Base-by-base conservation (phyloP, 2,329 filamentous ascomycete species). In the Alternaria gaisen region DNA sequence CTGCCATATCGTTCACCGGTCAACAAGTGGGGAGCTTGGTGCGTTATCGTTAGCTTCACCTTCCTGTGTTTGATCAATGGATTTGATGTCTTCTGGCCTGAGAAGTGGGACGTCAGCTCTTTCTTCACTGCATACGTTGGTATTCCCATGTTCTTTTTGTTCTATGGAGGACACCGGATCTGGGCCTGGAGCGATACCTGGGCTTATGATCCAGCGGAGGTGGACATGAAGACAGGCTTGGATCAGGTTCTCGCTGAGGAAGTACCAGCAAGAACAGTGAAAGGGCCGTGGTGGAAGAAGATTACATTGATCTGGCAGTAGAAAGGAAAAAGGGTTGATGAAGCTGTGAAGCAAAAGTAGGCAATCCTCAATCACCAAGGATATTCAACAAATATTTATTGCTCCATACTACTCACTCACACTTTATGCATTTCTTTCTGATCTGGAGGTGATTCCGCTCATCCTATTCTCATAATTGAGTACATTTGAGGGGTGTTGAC, bases 11-110 rank as follows among this genome's bases (percentile, higher is more conserved):
- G 77, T 28, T 85, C 83, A n/a, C 71, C 72, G 22, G 67, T 88
- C 5, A 87, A 89, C 68, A 87, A 91, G 0, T 93, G 89, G 71
- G 87, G 87, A 2, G 85, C 90, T 0, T 92, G 84, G 70, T 78
- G 85, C 55, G 83, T 85, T 10, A 83, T 92, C 1, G 73, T 85
- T 16, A 72, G 87, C 24, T 84, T 92, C 54, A 73, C 77, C 3
- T 78, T 92, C 26, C 81, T 94, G n/a, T 86, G 85, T 1, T 78
- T 94, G 3, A 89, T 91, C 67, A 92, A 92, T 69, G 91, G 91
- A 1, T 94, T 93, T 78, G 85, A 36, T 36, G 32, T 36, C 14
- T 36, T 36, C 12, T 36, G 32, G 32, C 32, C 32, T 4, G 32
- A 82, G 8, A 82, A 88, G 28, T 94, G 88, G 85, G 85, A 82